Evolutionary conservation across 805 yeast species (phyloP).

Genomic region (Wickerhamiella azymoides): DNA sequence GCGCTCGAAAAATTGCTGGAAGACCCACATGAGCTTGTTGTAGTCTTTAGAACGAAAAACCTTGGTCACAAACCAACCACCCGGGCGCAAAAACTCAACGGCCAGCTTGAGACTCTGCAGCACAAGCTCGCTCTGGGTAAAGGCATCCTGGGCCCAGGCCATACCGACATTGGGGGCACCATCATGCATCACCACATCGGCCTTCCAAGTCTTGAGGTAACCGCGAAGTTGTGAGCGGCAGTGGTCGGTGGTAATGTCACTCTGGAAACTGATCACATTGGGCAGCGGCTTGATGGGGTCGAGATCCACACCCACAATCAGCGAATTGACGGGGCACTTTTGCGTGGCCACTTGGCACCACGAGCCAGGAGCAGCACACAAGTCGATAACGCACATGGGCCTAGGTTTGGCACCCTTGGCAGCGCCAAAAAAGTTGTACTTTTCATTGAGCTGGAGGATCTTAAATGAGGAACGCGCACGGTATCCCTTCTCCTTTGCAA

Average conservation of each 20-base stretch:
- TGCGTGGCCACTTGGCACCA: slow-evolving; percentile 99
- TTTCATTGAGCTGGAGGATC: slow-evolving; percentile 86
- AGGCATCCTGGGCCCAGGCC: slow-evolving; percentile 99
- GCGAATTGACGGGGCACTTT: slow-evolving; percentile 79
- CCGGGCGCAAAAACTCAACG: slow-evolving; percentile 76
- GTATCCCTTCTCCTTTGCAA: slow-evolving; percentile 96
- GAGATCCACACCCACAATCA: slow-evolving; percentile 96
- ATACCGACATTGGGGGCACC: slow-evolving; percentile 99
- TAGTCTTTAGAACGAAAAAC: slow-evolving; percentile 98
- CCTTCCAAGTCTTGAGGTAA: slow-evolving; percentile 97
- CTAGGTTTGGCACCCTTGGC: slow-evolving; percentile 37
- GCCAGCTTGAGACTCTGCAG: slow-evolving; percentile 88
- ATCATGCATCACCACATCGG: slow-evolving; percentile 94
- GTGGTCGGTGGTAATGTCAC: slow-evolving; percentile 96
- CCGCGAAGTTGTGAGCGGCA: slow-evolving; percentile 91
- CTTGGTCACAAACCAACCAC: slow-evolving; percentile 93
- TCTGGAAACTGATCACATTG: slow-evolving; percentile 83
- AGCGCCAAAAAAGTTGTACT: slow-evolving; percentile 88
- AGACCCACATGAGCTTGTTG: slow-evolving; percentile 94
- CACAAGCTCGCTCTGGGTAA: slow-evolving; percentile 91
- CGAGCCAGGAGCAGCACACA: slow-evolving; percentile 98
- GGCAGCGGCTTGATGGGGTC: slow-evolving; percentile 97
- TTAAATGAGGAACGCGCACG: slow-evolving; percentile 98
- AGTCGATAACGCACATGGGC: slow-evolving; percentile 82
- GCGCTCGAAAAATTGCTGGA: slow-evolving; percentile 86